These are phyloP conservation scores for Xylaria digitata DNA, from an alignment of 2,329 filamentous ascomycete genomes.

Conservation along the genomic window DNA sequence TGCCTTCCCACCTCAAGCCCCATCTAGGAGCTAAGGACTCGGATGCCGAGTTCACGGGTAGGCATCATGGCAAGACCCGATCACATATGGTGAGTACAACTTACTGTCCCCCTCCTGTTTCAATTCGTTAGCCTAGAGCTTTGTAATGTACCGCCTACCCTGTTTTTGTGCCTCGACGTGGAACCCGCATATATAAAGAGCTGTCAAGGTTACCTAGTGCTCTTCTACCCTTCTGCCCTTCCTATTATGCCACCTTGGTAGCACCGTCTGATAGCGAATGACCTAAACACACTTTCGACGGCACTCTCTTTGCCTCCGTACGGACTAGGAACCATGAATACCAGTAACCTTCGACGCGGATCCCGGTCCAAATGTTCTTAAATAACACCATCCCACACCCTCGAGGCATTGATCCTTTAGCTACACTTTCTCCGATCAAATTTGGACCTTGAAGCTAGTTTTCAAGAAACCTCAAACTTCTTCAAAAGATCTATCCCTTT, in stretches of 20 bases:
- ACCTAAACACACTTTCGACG: constrained; percentile 22
- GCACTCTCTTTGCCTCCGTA: neutral
- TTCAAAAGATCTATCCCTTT: neutral
- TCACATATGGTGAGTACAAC: constrained; percentile 80
- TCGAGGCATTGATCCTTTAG: constrained; percentile 1
- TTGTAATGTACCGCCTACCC: constrained; percentile 21
- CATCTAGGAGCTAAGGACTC: constrained; percentile 56
- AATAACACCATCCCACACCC: constrained; percentile 5
- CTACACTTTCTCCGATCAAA: neutral
- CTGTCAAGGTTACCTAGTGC: constrained; percentile 13
- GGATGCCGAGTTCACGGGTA: constrained; percentile 65
- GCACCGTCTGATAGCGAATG: neutral
- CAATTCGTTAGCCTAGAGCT: constrained; percentile 9
- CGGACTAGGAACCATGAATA: neutral
- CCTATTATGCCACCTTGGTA: neutral
- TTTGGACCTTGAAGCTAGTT: neutral
- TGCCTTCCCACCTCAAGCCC: constrained; percentile 87
- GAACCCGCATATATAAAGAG: constrained; percentile 28
- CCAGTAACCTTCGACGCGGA: constrained; percentile 5
- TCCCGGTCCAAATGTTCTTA: constrained; percentile 9
- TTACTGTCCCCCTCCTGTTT: constrained; percentile 10
- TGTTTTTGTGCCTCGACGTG: constrained; percentile 23
- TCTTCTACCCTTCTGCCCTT: neutral
- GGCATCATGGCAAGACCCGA: constrained; percentile 86
- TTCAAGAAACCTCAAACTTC: too few relatives aligned